These are phyloP conservation scores for Multifurca ochricompacta DNA, from an alignment of 768 basidiomycete species.

Conservation along the genomic window DNA sequence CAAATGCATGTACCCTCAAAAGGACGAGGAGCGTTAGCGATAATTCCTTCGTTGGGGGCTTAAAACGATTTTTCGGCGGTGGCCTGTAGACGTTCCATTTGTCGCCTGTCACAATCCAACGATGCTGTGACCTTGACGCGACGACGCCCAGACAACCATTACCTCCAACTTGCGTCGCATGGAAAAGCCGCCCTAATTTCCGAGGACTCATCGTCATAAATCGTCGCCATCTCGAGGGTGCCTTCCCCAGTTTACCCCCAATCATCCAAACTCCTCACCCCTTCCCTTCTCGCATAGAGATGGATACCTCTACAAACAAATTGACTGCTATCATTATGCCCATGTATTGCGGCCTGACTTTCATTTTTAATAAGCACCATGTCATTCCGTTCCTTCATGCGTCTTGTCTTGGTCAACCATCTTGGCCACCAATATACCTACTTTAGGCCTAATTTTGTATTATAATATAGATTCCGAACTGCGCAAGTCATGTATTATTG, in stretches of 20 bases:
- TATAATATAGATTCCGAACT: constrained; percentile 2
- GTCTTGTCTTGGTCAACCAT: neutral
- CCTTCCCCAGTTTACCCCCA: neutral
- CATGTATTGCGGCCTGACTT: neutral
- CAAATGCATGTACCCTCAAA: neutral
- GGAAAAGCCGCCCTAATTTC: neutral
- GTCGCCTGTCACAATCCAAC: neutral
- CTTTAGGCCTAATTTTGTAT: constrained; percentile 1
- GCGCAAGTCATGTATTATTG: constrained; percentile 4
- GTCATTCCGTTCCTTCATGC: constrained; percentile 3
- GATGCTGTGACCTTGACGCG: too few relatives aligned
- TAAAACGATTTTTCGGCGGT: constrained; percentile 9
- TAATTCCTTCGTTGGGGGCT: neutral
- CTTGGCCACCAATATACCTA: neutral
- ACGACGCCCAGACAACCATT: neutral
- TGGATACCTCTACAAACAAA: neutral
- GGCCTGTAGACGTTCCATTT: neutral
- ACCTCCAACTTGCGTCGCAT: neutral
- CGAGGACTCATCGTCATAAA: neutral
- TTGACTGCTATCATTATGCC: neutral
- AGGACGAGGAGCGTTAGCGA: neutral
- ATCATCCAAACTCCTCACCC: too few relatives aligned
- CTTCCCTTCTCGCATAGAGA: too few relatives aligned
- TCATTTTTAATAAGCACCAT: constrained; percentile 11
- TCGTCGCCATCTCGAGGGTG: neutral